phyloP scores from a whole-genome alignment of 768 basidiomycete species.

The Mrakia hoshinonis region DNA sequence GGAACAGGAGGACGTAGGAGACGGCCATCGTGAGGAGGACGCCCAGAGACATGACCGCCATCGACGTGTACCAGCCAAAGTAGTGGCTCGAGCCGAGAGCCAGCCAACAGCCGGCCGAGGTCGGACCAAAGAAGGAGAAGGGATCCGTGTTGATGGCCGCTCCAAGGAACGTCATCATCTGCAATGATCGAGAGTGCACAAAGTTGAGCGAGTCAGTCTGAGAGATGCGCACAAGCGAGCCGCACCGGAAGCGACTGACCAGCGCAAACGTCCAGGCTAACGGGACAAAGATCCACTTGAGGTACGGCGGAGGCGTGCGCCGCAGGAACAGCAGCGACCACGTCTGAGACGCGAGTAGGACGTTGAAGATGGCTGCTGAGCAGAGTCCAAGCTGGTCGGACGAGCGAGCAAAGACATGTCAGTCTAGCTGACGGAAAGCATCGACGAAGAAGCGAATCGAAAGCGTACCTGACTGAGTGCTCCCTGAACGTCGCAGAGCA shows the following conservation, averaged over 20 bases:
- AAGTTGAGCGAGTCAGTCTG: too few species aligned
- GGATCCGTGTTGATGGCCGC: background rate
- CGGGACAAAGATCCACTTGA: background rate
- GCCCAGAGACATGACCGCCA: background rate
- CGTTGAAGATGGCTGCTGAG: background rate
- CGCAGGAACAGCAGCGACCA: background rate
- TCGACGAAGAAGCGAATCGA: background rate
- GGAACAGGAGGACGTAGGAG: background rate
- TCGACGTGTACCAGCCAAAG: background rate
- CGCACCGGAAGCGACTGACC: background rate
- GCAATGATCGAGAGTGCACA: background rate
- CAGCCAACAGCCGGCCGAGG: too few species aligned
- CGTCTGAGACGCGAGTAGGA: background rate
- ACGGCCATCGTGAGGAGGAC: background rate
- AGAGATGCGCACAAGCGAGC: background rate
- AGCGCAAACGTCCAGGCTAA: background rate
- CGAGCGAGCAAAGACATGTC: background rate
- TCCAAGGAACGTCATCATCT: constrained; percentile 2
- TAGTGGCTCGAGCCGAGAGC: background rate
- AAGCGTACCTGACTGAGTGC: background rate
- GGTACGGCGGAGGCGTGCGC: background rate
- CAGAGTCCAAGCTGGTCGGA: background rate
- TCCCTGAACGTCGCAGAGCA: constrained; percentile 1
- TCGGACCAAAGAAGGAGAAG: background rate
- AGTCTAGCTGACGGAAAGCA: too few species aligned